Percentiles rank a stretch among this genome's conserved stretches.
Conservation (phyloP, 2,329 filamentous ascomycete genomes). For the Fusarium sp. region DNA sequence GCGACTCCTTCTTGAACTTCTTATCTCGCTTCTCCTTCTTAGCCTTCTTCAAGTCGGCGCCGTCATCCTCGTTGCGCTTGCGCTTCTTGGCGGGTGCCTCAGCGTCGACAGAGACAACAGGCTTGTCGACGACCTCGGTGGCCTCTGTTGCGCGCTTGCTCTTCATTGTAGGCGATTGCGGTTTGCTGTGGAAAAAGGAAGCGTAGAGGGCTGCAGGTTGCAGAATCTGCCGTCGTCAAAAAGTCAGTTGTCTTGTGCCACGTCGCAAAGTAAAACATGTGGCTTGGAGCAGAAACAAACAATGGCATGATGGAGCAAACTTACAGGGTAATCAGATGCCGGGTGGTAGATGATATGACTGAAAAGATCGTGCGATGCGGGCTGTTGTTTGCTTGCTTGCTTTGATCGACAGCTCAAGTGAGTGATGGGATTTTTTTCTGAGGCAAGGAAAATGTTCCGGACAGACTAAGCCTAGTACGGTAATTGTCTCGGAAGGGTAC, state of each 20-base stretch:
- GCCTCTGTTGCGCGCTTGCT: conserved; percentile 57
- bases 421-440: conserved; percentile 19
- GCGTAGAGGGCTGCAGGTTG: conserved; percentile 4
- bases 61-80: conserved; percentile 52
- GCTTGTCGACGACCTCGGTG: conserved; percentile 48
- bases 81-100: conserved; percentile 53
- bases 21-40: conserved; percentile 55
- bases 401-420: conserved; percentile 9
- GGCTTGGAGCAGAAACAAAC: conserved; percentile 22
- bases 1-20: conserved; percentile 52
- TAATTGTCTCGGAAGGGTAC: conserved; percentile 20
- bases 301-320: conserved; percentile 26
- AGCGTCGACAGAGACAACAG: conserved; percentile 35
- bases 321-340: conserved; percentile 8
- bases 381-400: conserved; percentile 10
- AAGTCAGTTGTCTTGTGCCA: conserved; percentile 26
- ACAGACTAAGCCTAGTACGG: conserved; percentile 10
- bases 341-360: conserved; percentile 3
- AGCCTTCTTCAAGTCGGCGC: conserved; percentile 46
- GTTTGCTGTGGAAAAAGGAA: conserved; percentile 5
- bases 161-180: conserved; percentile 47
- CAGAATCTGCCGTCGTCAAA: conserved; percentile 19
- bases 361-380: conserved; percentile 6
- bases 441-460: conserved; percentile 32
- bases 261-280: conserved; percentile 21